A percentile compares a stretch with the other conserved stretches of the same genome.
Evolutionary conservation across 2,329 filamentous ascomycete genomes (phyloP).

Genomic region (Aureobasidium namibiae): DNA sequence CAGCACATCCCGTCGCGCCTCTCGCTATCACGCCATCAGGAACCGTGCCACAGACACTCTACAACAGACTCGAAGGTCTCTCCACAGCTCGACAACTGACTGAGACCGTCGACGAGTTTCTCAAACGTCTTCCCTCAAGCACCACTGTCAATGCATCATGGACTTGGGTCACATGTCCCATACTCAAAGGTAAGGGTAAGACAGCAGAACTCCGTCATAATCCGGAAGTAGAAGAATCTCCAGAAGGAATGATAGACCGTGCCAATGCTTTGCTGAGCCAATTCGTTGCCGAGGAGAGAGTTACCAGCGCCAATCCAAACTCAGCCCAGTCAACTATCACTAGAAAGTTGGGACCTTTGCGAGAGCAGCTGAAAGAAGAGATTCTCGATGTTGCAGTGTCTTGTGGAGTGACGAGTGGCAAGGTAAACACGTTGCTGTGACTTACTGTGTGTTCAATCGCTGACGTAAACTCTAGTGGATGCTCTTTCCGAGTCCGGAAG

Average conservation of each 20-base stretch:
- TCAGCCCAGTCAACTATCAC: conserved; percentile 36
- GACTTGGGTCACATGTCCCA: conserved; percentile 69
- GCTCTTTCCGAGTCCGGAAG: conserved; percentile 51
- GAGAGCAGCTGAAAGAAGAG: conserved; percentile 40
- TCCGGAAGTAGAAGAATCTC: conserved; percentile 32
- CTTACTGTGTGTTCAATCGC: background rate
- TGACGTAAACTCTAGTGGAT: conserved; percentile 52
- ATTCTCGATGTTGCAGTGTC: conserved; percentile 55
- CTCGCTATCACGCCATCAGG: background rate
- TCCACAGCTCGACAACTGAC: conserved; percentile 51
- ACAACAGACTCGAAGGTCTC: conserved; percentile 53
- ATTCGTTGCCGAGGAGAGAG: conserved; percentile 38
- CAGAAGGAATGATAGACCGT: conserved; percentile 26
- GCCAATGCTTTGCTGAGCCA: conserved; percentile 48
- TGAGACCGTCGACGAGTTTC: conserved; percentile 58
- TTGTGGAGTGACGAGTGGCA: conserved; percentile 55
- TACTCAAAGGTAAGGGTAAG: conserved; percentile 21
- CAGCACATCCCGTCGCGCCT: background rate
- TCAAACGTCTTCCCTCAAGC: conserved; percentile 59
- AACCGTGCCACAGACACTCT: conserved; percentile 27
- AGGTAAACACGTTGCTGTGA: conserved; percentile 41
- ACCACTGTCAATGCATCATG: conserved; percentile 54
- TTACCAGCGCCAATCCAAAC: conserved; percentile 43
- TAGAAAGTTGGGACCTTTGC: conserved; percentile 33
- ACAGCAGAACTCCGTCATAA: conserved; percentile 38